Evolutionary conservation across 2,329 filamentous ascomycete genomes (phyloP).

Genomic region (Dothideomycetes sp.): DNA sequence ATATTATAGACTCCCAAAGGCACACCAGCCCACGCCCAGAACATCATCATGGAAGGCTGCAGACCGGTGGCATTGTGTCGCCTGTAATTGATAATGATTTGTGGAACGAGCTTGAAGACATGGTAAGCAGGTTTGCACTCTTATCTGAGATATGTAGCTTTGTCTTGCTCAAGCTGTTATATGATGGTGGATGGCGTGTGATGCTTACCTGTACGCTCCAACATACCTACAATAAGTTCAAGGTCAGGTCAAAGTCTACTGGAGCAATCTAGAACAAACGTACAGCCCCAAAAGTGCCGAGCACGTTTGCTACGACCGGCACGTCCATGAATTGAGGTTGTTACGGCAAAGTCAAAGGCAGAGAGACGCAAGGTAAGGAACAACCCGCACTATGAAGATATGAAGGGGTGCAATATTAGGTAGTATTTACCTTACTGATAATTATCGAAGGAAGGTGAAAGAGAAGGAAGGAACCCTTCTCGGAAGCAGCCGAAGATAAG

Average conservation of each 20-base stretch:
- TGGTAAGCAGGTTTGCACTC: not conserved
- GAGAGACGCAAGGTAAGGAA: not conserved
- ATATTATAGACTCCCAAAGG: constrained; percentile 56
- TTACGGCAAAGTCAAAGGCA: not conserved
- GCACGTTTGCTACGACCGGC: constrained; percentile 47
- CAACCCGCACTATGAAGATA: not conserved
- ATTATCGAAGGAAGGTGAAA: not conserved
- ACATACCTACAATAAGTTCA: constrained; percentile 35
- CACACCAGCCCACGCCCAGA: constrained; percentile 60
- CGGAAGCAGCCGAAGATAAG: too few species aligned
- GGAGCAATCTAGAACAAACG: not conserved
- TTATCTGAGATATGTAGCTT: not conserved
- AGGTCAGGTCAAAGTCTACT: not conserved
- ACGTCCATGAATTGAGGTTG: constrained; percentile 38
- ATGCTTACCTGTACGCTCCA: constrained; percentile 53
- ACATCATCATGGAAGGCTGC: constrained; percentile 62
- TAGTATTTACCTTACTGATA: too few species aligned
- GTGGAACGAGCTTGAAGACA: constrained; percentile 51
- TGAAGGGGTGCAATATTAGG: too few species aligned
- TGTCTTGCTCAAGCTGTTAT: not conserved
- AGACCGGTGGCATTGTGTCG: constrained; percentile 57
- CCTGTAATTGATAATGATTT: constrained; percentile 59
- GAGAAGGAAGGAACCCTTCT: not conserved
- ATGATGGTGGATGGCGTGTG: not conserved
- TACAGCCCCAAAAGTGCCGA: constrained; percentile 49